Evolutionary conservation across 768 basidiomycete genomes (phyloP), one percentile per base, ranked within the genome.

Genomic region (Aureoboletus auriporus): DNA sequence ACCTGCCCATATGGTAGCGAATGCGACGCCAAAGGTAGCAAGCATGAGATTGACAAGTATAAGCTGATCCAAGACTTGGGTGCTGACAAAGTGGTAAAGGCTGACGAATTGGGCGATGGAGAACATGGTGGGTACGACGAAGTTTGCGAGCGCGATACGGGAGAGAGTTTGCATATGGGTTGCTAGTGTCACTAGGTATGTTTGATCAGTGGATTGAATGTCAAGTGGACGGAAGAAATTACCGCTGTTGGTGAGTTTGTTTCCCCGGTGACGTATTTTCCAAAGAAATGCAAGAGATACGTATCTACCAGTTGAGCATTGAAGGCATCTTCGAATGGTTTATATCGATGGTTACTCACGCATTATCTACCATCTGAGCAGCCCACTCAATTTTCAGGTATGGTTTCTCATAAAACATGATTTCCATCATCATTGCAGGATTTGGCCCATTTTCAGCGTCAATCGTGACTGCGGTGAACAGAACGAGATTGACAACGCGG

Each of bases 301-400:
- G 2, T 55, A 55, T 14, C 54, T 55, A 17, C 8, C 20, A 17
- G 31, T 17, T 14, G n/a, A 40, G 23, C 26, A n/a, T 7, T 40
- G 6, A 35, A 26, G 36, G 28, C 7, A 9, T 12, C 13, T 26
- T 11, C 26, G 8, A 28, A 12, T 1, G 12, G 31, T 33, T 8
- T 2, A 23, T 7, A 26, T 39, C 4, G 7, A 14, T 20, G 2
- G 16, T 6, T 1, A 43, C 57, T 48, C 4, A 66, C 61, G 41
- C 37, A 27, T 67, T 67, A 39, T 67, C 65, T n/a, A 61, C 30
- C 41, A 66, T 42, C 47, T 67, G 63, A 16, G 60, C 44, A 8
- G 58, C 53, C 64, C 64, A 65, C n/a, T 64, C 66, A 10, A 68
- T 55, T 36, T 62, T 64, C 31, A 66, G 37, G 50, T 59, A 67